A percentile compares a stretch with the other conserved stretches of the same genome.
Conservation (phyloP, 2,329 filamentous ascomycete genomes). For the Colletotrichum coccodes region DNA sequence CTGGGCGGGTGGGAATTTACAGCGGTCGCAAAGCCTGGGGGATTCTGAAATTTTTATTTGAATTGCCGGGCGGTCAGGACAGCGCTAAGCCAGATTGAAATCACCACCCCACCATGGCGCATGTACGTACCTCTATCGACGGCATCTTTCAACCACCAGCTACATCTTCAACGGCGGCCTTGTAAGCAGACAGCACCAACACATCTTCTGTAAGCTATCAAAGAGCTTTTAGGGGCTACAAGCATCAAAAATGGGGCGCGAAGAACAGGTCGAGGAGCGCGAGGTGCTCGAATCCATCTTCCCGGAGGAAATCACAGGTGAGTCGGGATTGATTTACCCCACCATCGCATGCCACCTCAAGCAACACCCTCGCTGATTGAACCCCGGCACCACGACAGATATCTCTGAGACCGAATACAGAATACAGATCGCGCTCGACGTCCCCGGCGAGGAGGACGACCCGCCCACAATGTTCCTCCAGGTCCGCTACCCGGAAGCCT, state of each 20-base stretch:
- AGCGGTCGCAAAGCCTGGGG: constrained; percentile 17
- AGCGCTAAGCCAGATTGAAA: constrained; percentile 26
- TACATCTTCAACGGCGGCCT: neutral
- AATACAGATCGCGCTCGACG: constrained; percentile 86
- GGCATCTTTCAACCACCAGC: neutral
- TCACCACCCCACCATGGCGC: constrained; percentile 30
- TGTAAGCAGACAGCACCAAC: neutral
- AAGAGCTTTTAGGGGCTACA: neutral
- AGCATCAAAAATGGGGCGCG: constrained; percentile 68
- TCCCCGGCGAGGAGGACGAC: constrained; percentile 71
- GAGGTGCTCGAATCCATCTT: constrained; percentile 99
- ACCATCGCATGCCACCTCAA: constrained; percentile 11
- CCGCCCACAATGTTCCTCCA: constrained; percentile 81
- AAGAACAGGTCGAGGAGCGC: constrained; percentile 95
- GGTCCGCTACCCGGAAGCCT: constrained; percentile 88
- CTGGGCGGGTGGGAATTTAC: constrained; percentile 8
- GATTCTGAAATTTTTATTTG: constrained; percentile 39
- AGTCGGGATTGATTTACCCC: constrained; percentile 33
- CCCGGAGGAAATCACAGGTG: constrained; percentile 95
- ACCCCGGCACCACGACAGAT: constrained; percentile 63
- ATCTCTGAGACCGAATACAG: constrained; percentile 91
- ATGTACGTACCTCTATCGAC: constrained; percentile 27
- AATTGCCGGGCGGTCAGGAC: constrained; percentile 48
- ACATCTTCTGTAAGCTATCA: neutral
- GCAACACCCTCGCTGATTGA: constrained; percentile 11